Percentiles rank a stretch among this genome's conserved stretches.
Conservation (phyloP, 1,284 basidiomycete genomes). For the Cutaneotrichosporon cavernicola region DNA sequence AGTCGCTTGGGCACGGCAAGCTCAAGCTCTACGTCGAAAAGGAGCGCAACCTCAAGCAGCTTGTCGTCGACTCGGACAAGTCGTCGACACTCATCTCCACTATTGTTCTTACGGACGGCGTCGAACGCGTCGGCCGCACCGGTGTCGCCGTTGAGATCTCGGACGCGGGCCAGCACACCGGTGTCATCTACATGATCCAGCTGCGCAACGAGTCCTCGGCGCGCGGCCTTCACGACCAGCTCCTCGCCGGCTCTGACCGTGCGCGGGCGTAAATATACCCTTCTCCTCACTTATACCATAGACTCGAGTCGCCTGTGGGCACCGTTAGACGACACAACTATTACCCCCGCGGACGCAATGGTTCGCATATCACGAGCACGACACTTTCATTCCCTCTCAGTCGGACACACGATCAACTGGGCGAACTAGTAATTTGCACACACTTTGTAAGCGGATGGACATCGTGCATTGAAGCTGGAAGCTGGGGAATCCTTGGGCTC, state of each 20-base stretch:
- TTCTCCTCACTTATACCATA: background rate
- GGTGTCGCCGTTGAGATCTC: conserved; percentile 95
- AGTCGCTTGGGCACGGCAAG: conserved; percentile 82
- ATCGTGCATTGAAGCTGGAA: background rate
- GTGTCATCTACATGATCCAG: conserved; percentile 97
- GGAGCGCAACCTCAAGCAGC: conserved; percentile 83
- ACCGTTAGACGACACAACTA: background rate
- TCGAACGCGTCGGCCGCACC: conserved; percentile 95
- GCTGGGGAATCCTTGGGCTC: background rate
- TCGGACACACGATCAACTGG: background rate
- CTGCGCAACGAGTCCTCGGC: conserved; percentile 84
- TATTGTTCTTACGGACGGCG: conserved; percentile 91
- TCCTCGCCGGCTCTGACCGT: conserved; percentile 84
- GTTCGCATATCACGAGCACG: background rate
- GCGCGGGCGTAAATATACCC: conserved; percentile 21
- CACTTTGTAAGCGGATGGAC: background rate
- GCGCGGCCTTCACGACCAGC: conserved; percentile 76
- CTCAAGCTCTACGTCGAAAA: conserved; percentile 80
- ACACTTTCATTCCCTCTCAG: background rate
- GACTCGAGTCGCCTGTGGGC: background rate
- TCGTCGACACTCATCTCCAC: conserved; percentile 82
- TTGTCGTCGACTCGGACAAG: conserved; percentile 88
- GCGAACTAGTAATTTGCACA: background rate
- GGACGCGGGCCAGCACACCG: conserved; percentile 84
- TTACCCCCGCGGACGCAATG: background rate